Evolutionary conservation across 192 early-diverging fungal species (phyloP), one percentile per base, ranked within the genome.

Genomic region (Spizellomyces punctatus): DNA sequence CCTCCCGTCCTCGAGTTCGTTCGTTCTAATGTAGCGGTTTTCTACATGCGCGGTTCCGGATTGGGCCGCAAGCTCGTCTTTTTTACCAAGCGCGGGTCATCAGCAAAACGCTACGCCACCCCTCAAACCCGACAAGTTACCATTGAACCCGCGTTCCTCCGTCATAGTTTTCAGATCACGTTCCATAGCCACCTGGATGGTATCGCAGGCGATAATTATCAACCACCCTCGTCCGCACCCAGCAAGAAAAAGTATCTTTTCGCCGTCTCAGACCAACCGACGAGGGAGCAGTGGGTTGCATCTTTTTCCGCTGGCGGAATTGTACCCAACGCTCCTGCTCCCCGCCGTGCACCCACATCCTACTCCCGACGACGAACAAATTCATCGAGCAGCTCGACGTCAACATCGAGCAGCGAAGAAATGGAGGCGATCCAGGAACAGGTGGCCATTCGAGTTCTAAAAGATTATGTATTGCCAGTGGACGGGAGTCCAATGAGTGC

Each of bases 121-220:
- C 69, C 84, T 0, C 67, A 78, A 7, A 90, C 85, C 10, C 82
- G 86, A 49, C 77, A 76, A 41, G 79, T 90, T 54, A 83, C 87
- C 0, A 81, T 90, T 19, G 89, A 90, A 50, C 77, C 83, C 10
- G 79, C 86, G 36, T 90, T 90, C 68, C 83, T 90, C 85, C 69
- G 84, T 46, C 83, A 88, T 58, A 88, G 81, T 0, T 88, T 90
- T 69, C 89, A 89, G 64, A 76, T 89, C 52, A 82, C 77, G 0
- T 77, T 87, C 49, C 44, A 77, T 7, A 69, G 16, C 66, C 50
- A 54, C 50, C 47, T 70, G 59, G 58, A 27, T 45, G 14, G 58
- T 14, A 49, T n/a, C 0, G 27, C 66, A 12, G 66, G 12, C 54
- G 66, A 68, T 59, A 4, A 27, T 21, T 19, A n/a, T 14, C 17